Base-by-base conservation (phyloP, 352 stramenopile species). In the Lagenidium giganteum region DNA sequence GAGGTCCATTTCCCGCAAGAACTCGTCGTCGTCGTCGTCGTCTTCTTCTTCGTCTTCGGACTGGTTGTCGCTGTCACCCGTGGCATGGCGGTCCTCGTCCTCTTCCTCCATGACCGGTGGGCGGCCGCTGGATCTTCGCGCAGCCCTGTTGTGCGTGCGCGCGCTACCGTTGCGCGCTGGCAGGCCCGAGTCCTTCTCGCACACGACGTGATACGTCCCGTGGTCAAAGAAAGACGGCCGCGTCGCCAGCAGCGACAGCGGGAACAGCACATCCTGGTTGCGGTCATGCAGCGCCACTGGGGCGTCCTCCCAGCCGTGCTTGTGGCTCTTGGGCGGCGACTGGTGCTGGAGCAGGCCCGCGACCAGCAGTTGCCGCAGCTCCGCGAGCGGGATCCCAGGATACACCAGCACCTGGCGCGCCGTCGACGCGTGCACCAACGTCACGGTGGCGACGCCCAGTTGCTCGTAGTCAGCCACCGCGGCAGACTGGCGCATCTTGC, bases 1-100 rank as follows among this genome's bases (percentile, higher is more conserved):
- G 0, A 95, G 61, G 25, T 93, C 80, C 13, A 91, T 57, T 27
- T 83, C 74, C 12, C 67, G 48, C 23, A 78, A 44, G 14, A 75
- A 52, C 24, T 78, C 47, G 6, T 74, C 61, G 3, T 71, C 67
- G 1, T 69, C 61, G 0, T 72, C 56, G 6, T 47, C 40, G 0
- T 63, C 47, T 0, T 59, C 42, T 18, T 38, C 35, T 44, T 16
- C 32, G 25, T 17, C 31, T 28, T 25, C n/a, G 18, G 17, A n/a
- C n/a, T n/a, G n/a, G n/a, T n/a, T n/a, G n/a, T n/a, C n/a, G n/a
- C n/a, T n/a, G n/a, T n/a, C n/a, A n/a, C n/a, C n/a, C n/a, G n/a
- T n/a, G n/a, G n/a, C n/a, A n/a, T n/a, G n/a, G n/a, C n/a, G n/a
- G n/a, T n/a, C n/a, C n/a, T n/a, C n/a, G n/a, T n/a, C n/a, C n/a